Evolutionary conservation across 768 basidiomycete genomes (phyloP).

Genomic region (Cyathus striatus): DNA sequence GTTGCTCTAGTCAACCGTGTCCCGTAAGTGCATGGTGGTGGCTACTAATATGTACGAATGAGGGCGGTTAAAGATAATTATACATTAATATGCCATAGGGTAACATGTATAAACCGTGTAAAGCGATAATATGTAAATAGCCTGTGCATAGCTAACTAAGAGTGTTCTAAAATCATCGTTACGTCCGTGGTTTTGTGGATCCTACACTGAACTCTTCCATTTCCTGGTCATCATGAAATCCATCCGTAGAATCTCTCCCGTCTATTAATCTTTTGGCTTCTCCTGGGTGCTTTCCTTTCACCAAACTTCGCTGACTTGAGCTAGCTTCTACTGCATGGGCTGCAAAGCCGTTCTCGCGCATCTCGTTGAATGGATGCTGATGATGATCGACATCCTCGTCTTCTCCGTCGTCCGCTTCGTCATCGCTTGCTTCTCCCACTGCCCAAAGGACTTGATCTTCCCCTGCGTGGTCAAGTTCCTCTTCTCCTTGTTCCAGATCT

Average conservation of each 20-base stretch:
- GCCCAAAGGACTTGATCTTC: slow-evolving; percentile 58
- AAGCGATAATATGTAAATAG: too few relatives aligned
- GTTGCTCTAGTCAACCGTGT: too few relatives aligned
- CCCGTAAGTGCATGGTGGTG: too few relatives aligned
- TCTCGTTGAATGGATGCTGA: slow-evolving; percentile 30
- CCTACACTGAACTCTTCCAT: slow-evolving; percentile 3
- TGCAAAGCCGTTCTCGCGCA: slow-evolving; percentile 3
- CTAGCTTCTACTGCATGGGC: slow-evolving; percentile 8
- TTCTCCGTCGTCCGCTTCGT: slow-evolving; percentile 42
- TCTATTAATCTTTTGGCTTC: slow-evolving; percentile 7
- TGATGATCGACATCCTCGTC: slow-evolving; percentile 40
- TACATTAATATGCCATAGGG: too few relatives aligned
- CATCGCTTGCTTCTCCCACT: slow-evolving; percentile 68
- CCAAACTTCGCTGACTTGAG: slow-evolving; percentile 8
- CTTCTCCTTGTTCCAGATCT: slow-evolving; percentile 29
- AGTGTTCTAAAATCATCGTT: too few relatives aligned
- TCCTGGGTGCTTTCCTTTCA: background rate
- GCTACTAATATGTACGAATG: too few relatives aligned
- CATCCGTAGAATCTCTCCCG: slow-evolving; percentile 18
- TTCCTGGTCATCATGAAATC: slow-evolving; percentile 19
- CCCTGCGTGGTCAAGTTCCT: slow-evolving; percentile 27
- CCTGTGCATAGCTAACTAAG: too few relatives aligned
- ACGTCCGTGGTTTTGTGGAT: slow-evolving; percentile 2
- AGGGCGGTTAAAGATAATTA: too few relatives aligned
- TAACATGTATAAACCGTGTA: too few relatives aligned